Evolutionary conservation across 2,329 filamentous ascomycete genomes (phyloP), one percentile per base, ranked within the genome.

Genomic region (Ascochyta clinopodiicola): DNA sequence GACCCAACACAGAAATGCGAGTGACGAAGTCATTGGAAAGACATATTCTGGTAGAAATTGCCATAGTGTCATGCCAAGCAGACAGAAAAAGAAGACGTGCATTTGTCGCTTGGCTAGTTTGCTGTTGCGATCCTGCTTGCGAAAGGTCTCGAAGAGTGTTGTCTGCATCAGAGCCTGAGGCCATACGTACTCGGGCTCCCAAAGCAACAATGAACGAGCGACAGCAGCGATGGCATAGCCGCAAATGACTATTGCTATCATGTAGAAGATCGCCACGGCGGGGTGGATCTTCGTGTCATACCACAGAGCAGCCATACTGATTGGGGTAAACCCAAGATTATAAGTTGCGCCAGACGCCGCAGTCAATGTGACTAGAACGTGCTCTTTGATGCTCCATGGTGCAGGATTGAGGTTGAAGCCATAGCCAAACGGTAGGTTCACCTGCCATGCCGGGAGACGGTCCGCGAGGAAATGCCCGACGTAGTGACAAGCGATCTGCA

Each of bases 1-100:
- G 2, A 88, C 83, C 85, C 85, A 87, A 72, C 85, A 88, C 5
- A 87, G 77, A 45, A 87, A 86, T 2, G 85, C 84, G 7, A 87
- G 75, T 0, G 85, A 86, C 7, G 80, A 82, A 1, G 85, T 75
- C 67, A 87, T 82, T 0, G 84, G 84, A 52, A 87, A 87, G 1
- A 82, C 78, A 47, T 80, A 87, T 65, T 87, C 84, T 0, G 85
- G 85, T 0, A 87, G 70, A 56, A 87, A 87, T 54, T 88, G 84
- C 85, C 85, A 88, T 0, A 85, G 60, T 0, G 80, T 84, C 48
- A 86, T 77, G 4, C 77, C 84, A 0, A 81, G 54, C 0, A 87
- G 73, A 0, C 80, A 77, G 9, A 77, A 68, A 70, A 86, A 86
- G 70, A 87, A 87, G 1, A 86, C 76, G 35, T 75, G 78, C 70